Percentiles rank a stretch among this genome's conserved stretches.
These are phyloP conservation scores for Fusarium musae DNA, from an alignment of 2,329 filamentous ascomycete species.

Conservation along the genomic window DNA sequence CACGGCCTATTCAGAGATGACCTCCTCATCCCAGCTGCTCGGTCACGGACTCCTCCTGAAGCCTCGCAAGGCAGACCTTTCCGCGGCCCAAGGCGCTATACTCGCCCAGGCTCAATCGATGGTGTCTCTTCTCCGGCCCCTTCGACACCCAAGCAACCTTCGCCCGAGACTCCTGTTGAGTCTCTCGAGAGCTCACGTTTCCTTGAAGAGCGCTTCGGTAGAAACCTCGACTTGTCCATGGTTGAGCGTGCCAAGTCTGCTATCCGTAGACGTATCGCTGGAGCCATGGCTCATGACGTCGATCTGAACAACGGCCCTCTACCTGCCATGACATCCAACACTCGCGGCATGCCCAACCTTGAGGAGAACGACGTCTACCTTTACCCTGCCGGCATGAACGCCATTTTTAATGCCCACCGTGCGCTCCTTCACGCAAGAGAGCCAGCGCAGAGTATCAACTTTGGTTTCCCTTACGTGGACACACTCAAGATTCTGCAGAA, in stretches of 20 bases:
- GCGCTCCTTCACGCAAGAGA: constrained; percentile 74
- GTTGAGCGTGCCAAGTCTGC: constrained; percentile 86
- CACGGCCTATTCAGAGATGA: constrained; percentile 78
- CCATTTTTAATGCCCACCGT: constrained; percentile 90
- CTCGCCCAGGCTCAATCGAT: constrained; percentile 62
- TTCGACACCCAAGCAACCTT: constrained; percentile 24
- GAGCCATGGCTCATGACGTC: constrained; percentile 78
- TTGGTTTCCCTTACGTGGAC: constrained; percentile 98
- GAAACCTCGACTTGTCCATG: constrained; percentile 85
- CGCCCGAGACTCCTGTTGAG: constrained; percentile 49
- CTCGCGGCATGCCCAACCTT: constrained; percentile 71
- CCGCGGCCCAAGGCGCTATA: constrained; percentile 85
- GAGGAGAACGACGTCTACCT: constrained; percentile 90
- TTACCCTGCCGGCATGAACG: constrained; percentile 91
- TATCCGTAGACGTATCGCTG: constrained; percentile 87
- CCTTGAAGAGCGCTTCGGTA: constrained; percentile 92
- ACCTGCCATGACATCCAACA: constrained; percentile 53
- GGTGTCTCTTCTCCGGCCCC: constrained; percentile 22
- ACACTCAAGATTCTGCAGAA: constrained; percentile 95
- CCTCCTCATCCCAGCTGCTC: constrained; percentile 57
- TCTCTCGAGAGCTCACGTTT: constrained; percentile 79
- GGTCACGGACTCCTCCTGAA: constrained; percentile 41
- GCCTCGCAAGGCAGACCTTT: constrained; percentile 49
- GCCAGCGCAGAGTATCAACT: constrained; percentile 81
- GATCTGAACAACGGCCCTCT: constrained; percentile 56